Evolutionary conservation across 202 grass and related monocot species (phyloP), one percentile per base, ranked within the genome.

Genomic region (Cymbopogon flexuosus): DNA sequence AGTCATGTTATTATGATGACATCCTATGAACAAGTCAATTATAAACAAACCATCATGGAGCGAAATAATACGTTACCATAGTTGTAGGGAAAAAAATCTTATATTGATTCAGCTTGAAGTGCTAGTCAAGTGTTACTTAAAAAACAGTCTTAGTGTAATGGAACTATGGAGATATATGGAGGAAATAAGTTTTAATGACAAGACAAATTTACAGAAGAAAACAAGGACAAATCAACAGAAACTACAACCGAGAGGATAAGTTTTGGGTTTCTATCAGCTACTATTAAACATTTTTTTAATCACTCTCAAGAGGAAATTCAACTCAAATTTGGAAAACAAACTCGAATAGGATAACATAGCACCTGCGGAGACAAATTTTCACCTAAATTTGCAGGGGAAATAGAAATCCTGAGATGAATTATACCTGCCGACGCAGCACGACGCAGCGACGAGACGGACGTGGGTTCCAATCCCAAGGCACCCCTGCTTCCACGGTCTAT

Each of bases 361-460:
- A 45, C 39, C 39, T 33, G 15, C 6, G 46, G 4, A 57, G 15
- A 10, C 5, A 41, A 47, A 31, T 7, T 40, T 37, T 16, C 10
- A 19, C 19, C 54, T 58, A 58, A 10, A 57, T 22, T 58, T 58
- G 19, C 3, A 23, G 54, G 19, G 54, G 19, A 23, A 11, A 11
- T 10, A 21, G 19, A 57, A 57, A 57, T 57, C 22, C n/a, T 23
- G 19, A 22, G 70, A 59, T 14, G 10, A 36, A 37, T 10, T 3
- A 82, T 76, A 89, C 87, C 83, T 73, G 58, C 74, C n/a, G 66
- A 89, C 34, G 31, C 58, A 68, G 64, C 73, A 18, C 72, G 73
- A 68, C 41, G 82, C 39, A 85, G 40, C 5, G 87, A 67, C 5
- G 87, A 72, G 59, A 82, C 72, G 36, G 71, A 67, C 73, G 67